phyloP scores from a whole-genome alignment of 1,284 basidiomycete species.

The Ceratorhiza oryzae-sativae region DNA sequence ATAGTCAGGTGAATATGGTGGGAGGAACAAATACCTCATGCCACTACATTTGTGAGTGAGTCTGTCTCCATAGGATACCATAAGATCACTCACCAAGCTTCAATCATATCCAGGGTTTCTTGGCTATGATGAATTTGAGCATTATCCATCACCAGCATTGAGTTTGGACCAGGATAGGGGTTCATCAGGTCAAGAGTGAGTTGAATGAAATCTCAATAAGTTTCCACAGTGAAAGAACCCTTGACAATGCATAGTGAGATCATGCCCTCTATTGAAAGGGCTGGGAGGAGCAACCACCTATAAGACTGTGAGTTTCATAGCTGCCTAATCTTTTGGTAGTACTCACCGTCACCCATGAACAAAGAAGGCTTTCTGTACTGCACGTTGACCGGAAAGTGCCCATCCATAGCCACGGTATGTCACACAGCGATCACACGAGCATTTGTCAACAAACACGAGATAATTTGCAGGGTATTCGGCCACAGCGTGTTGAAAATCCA shows the following conservation, averaged over 20 bases:
- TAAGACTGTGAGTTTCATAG: not conserved
- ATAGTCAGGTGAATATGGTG: slow-evolving; percentile 52
- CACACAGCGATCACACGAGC: not conserved
- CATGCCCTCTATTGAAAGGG: slow-evolving; percentile 48
- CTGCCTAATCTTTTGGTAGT: not conserved
- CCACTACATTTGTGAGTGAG: slow-evolving; percentile 45
- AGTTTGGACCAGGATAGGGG: slow-evolving; percentile 50
- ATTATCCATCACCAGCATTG: no score
- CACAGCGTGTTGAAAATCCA: not conserved
- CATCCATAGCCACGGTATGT: slow-evolving; percentile 39
- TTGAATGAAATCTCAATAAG: slow-evolving; percentile 49
- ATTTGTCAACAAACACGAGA: slow-evolving; percentile 24
- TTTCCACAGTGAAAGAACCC: slow-evolving; percentile 44
- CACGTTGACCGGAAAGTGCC: slow-evolving; percentile 35
- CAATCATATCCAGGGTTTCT: slow-evolving; percentile 49
- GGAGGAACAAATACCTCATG: slow-evolving; percentile 49
- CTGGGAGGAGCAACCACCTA: slow-evolving; percentile 50
- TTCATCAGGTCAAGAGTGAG: slow-evolving; percentile 51
- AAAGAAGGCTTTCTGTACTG: no score
- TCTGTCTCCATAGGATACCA: not conserved
- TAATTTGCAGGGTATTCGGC: not conserved
- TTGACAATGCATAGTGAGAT: slow-evolving; percentile 48
- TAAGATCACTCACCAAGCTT: slow-evolving; percentile 46
- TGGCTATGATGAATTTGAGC: slow-evolving; percentile 49
- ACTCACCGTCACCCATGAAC: slow-evolving; percentile 41